Evolutionary conservation across 2,329 filamentous ascomycete genomes (phyloP).

Genomic region (Magnaporthales sp.): DNA sequence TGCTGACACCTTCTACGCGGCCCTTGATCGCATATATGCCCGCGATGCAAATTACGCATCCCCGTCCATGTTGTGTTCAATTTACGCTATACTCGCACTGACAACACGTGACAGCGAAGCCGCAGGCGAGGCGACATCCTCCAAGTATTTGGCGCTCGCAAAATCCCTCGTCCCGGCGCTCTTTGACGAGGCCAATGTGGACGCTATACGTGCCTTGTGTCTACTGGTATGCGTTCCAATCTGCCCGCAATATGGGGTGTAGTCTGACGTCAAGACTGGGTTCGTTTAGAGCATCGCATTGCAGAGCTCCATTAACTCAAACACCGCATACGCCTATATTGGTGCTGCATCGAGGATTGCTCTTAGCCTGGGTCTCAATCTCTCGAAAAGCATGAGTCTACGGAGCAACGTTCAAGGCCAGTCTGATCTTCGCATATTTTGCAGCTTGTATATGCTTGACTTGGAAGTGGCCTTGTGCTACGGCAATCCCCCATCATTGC

Average conservation of each 20-base stretch:
- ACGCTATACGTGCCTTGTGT: constrained; percentile 18
- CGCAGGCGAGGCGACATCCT: constrained; percentile 7
- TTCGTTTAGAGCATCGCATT: constrained; percentile 11
- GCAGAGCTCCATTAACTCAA: constrained; percentile 16
- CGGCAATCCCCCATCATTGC: constrained; percentile 17
- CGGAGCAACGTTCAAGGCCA: constrained; percentile 16
- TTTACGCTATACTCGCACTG: constrained; percentile 17
- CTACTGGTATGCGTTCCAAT: constrained; percentile 11
- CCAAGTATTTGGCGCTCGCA: constrained; percentile 15
- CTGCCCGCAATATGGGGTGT: background rate
- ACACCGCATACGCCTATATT: constrained; percentile 18
- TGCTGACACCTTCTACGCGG: constrained; percentile 16
- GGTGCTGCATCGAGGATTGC: constrained; percentile 17
- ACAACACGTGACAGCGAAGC: constrained; percentile 18
- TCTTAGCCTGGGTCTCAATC: constrained; percentile 16
- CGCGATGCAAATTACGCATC: constrained; percentile 15
- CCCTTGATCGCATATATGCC: constrained; percentile 17
- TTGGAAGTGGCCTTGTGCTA: constrained; percentile 17
- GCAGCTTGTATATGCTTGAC: constrained; percentile 17
- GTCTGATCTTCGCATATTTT: constrained; percentile 16
- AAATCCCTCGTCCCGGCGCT: constrained; percentile 15
- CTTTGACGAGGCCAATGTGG: constrained; percentile 17
- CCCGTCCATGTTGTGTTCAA: constrained; percentile 15
- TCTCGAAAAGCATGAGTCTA: constrained; percentile 13
- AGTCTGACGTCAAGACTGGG: background rate